A percentile compares a stretch with the other conserved stretches of the same genome.
Conservation (phyloP, 257 asterid species). For the Henckelia pumila region DNA sequence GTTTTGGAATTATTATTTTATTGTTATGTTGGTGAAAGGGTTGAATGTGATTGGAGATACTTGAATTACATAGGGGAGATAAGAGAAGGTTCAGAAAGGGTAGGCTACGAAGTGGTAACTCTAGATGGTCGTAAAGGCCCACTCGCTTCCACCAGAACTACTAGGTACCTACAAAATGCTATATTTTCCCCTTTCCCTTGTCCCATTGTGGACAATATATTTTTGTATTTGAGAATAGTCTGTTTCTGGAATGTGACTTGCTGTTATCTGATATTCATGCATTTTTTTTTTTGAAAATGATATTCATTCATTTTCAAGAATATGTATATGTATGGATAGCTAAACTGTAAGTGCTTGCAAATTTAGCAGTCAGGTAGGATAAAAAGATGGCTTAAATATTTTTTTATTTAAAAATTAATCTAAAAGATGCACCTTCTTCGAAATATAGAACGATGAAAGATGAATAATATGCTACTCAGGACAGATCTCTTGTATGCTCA, state of each 20-base stretch:
- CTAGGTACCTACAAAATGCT: constrained; percentile 36
- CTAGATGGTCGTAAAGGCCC: constrained; percentile 65
- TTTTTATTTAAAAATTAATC: not conserved
- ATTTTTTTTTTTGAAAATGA: too few relatives aligned
- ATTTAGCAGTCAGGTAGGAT: not conserved
- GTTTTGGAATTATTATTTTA: not conserved
- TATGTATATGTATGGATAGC: too few relatives aligned
- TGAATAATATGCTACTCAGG: not conserved
- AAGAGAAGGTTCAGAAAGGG: constrained; percentile 70
- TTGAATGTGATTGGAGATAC: constrained; percentile 8
- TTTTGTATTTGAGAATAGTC: not conserved
- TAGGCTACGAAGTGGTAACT: constrained; percentile 82
- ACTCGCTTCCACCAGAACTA: constrained; percentile 57
- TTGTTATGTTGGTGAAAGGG: constrained; percentile 17
- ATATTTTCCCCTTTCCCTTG: not conserved
- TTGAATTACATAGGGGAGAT: constrained; percentile 52
- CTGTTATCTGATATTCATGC: not conserved
- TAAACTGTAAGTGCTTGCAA: not conserved
- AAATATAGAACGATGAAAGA: not conserved
- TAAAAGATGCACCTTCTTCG: not conserved
- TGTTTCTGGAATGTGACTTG: not conserved
- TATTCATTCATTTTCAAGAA: not conserved
- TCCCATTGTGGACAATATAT: constrained; percentile 2
- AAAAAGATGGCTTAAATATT: not conserved
- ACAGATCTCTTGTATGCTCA: not conserved